A percentile compares a stretch with the other conserved stretches of the same genome.
These are phyloP conservation scores for Lignosus rhinocerotis DNA, from an alignment of 1,284 basidiomycete genomes.

Conservation along the genomic window DNA sequence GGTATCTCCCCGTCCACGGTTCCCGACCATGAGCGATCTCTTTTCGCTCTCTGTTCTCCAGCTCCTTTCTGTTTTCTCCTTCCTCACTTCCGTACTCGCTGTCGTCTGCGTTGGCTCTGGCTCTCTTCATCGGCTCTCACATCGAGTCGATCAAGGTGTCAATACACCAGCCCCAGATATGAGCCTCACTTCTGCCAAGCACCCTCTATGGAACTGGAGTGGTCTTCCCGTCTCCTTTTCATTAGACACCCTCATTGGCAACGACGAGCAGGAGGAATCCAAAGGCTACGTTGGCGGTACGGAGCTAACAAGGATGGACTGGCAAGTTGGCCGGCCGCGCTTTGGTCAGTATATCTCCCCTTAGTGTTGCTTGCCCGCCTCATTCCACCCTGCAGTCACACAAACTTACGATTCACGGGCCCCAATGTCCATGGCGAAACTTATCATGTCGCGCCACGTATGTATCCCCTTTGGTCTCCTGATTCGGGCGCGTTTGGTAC, in stretches of 20 bases:
- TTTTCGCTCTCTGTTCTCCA: slow-evolving; percentile 36
- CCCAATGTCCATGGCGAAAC: slow-evolving; percentile 39
- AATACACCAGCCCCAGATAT: slow-evolving; percentile 24
- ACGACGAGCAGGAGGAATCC: slow-evolving; percentile 27
- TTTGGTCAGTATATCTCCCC: slow-evolving; percentile 20
- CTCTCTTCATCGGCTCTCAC: slow-evolving; percentile 31
- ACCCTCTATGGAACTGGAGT: slow-evolving; percentile 33
- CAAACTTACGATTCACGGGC: slow-evolving; percentile 29
- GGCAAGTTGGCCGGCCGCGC: slow-evolving; percentile 29
- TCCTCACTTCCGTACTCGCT: slow-evolving; percentile 34
- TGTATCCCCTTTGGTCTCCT: slow-evolving; percentile 23
- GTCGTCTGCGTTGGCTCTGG: slow-evolving; percentile 35
- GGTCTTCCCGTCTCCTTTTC: slow-evolving; percentile 32
- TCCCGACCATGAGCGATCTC: slow-evolving; percentile 32
- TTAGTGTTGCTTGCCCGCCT: slow-evolving; percentile 1
- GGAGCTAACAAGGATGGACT: slow-evolving; percentile 34
- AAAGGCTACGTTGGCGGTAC: slow-evolving; percentile 29
- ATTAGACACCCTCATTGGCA: slow-evolving; percentile 31
- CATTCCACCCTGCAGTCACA: slow-evolving; percentile 17
- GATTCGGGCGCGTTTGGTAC: slow-evolving; percentile 7
- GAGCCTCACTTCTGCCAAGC: slow-evolving; percentile 23
- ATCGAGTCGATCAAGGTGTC: slow-evolving; percentile 27
- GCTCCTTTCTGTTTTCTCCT: slow-evolving; percentile 36
- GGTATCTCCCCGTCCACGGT: slow-evolving; percentile 17
- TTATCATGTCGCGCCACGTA: slow-evolving; percentile 40